Base-by-base conservation (phyloP, 257 asterid species). In the Gentiana straminea region DNA sequence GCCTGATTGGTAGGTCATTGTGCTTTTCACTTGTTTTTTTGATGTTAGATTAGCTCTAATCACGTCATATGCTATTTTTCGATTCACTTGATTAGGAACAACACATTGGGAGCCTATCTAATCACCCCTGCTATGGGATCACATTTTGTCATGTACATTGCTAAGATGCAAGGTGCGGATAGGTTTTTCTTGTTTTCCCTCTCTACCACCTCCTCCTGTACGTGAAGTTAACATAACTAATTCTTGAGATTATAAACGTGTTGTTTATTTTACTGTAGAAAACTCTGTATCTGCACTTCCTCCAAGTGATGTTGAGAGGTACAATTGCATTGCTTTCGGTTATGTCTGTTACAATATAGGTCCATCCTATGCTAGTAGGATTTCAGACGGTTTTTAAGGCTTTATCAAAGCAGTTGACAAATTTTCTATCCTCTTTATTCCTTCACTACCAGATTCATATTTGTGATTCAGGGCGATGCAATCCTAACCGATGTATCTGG, bases 91-190 rank as follows among this genome's bases (percentile, higher is more conserved):
- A 33, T 74, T 10, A 91, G 94, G 97, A 70, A 65, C 33, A 81
- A 91, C 65, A 78, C 98, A 4, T 53, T 81, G 55, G 97, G 76
- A 48, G 97, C 97, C 54, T 83, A 77, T 76, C 86, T 87, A 61
- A 72, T 87, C 36, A 73, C 98, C 50, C 98, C 98, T 3, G 75
- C 89, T 36, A 83, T 81, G 58, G 97, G 97, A 33, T 74, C 98
- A 4, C 96, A 91, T 71, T 91, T 91, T 57, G 94, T 74, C 60
- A 83, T 91, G 98, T 91, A 78, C 83, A 76, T 87, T 81, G 97
- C 93, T 56, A 91, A 91, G 75, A 81, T 91, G 97, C 89, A 83
- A 85, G 95, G 98, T 91, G 45, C 44, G 48, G 7, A 51, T 10
- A 32, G 41, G 46, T 41, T 39, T 10, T 9, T 8, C 44, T 36